These are phyloP conservation scores for Aquilaria malaccensis DNA, from an alignment of 345 rosid species.

Conservation along the genomic window DNA sequence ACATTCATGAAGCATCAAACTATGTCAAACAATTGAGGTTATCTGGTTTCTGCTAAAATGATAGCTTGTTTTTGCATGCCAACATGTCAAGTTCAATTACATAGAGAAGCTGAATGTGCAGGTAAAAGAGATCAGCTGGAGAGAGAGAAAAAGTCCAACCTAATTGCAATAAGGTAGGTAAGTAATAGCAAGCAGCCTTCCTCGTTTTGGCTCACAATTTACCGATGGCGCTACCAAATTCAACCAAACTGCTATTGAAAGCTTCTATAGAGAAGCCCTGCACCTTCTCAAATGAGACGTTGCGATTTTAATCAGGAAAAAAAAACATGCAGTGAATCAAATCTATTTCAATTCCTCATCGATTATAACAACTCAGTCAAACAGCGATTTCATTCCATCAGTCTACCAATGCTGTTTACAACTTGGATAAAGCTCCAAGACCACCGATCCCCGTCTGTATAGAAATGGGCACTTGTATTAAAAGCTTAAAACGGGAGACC, in stretches of 20 bases:
- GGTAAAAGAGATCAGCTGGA: neutral
- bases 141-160: constrained; percentile 20
- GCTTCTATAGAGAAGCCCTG: constrained; percentile 49
- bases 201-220: constrained; percentile 21
- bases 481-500: neutral
- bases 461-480: too few relatives aligned
- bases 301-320: constrained; percentile 13
- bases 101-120: neutral
- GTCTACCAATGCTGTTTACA: neutral
- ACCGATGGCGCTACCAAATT: constrained; percentile 28
- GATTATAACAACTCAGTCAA: neutral
- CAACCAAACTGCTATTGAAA: constrained; percentile 30
- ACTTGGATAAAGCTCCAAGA: too few relatives aligned
- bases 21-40: neutral
- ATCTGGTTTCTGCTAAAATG: neutral
- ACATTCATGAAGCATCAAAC: neutral
- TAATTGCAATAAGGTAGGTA: constrained; percentile 6
- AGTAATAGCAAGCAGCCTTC: constrained; percentile 20
- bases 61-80: neutral
- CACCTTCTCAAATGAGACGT: constrained; percentile 20
- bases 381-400: neutral
- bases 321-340: too few relatives aligned
- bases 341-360: neutral
- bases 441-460: too few relatives aligned
- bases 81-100: neutral